Conservation (phyloP, 495 filamentous ascomycete genomes). For the Neurospora discreta region DNA sequence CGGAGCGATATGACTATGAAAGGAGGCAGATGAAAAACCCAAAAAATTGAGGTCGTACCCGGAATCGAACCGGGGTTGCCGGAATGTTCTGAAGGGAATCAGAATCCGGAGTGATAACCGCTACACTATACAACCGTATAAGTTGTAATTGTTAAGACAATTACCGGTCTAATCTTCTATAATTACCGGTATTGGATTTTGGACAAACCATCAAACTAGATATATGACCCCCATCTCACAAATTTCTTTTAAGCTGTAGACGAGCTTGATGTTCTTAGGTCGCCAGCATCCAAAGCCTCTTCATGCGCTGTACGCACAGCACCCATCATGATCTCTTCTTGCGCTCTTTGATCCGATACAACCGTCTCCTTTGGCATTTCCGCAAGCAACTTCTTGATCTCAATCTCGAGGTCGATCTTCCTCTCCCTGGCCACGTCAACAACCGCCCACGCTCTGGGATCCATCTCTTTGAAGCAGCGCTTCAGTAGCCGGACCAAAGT, state of each 20-base stretch:
- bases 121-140: not conserved
- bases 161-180: not conserved
- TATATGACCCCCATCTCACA: not conserved
- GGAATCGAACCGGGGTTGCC: conserved; percentile 25
- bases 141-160: not conserved
- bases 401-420: conserved; percentile 14
- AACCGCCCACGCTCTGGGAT: conserved; percentile 33
- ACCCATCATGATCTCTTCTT: not conserved
- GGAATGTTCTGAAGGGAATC: conserved; percentile 4
- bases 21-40: not conserved
- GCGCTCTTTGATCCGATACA: not conserved
- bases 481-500: conserved; percentile 28
- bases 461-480: conserved; percentile 28
- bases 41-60: conserved; percentile 18
- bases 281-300: not conserved
- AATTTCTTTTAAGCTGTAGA: not conserved
- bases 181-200: not conserved
- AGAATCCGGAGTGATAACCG: not conserved
- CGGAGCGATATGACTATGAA: not conserved
- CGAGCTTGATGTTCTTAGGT: not conserved
- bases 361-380: not conserved
- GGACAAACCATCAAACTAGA: not conserved
- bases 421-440: conserved; percentile 27
- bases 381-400: conserved; percentile 3
- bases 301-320: not conserved